These are phyloP conservation scores for Candida patagonica DNA, from an alignment of 805 yeast species.

Conservation along the genomic window DNA sequence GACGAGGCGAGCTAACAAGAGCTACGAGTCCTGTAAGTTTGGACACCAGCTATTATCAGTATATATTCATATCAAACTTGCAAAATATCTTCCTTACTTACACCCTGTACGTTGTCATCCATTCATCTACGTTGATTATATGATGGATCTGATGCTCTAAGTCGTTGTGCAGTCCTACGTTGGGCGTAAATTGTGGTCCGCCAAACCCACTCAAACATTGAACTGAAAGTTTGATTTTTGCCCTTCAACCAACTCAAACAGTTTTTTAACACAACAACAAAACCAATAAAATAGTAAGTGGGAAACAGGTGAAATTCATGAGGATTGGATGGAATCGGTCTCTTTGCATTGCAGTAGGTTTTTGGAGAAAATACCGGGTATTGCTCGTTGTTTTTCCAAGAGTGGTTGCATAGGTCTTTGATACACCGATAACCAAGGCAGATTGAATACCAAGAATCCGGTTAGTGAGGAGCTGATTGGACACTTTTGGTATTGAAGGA, in stretches of 20 bases:
- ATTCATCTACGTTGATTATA: not conserved
- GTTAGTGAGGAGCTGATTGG: slow-evolving; percentile 1
- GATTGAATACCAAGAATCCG: not conserved
- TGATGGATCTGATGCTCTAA: not conserved
- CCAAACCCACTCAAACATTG: not conserved
- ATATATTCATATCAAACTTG: not conserved
- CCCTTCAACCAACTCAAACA: no score
- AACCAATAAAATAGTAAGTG: no score
- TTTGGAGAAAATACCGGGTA: slow-evolving; percentile 1
- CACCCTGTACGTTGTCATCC: not conserved
- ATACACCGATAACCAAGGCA: slow-evolving; percentile 17
- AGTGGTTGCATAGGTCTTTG: slow-evolving; percentile 14
- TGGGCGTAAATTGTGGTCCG: not conserved
- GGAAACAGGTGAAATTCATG: no score
- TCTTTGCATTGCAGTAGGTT: slow-evolving; percentile 12
- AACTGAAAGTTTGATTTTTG: no score
- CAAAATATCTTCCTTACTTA: not conserved
- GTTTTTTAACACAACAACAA: no score
- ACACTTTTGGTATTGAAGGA: slow-evolving; percentile 1
- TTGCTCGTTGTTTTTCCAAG: slow-evolving; percentile 1
- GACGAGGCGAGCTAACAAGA: slow-evolving; percentile 8
- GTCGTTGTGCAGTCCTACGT: not conserved
- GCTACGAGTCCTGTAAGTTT: slow-evolving; percentile 8
- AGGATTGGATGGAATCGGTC: slow-evolving; percentile 13
- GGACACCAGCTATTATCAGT: not conserved